phyloP scores from a whole-genome alignment of 1,284 basidiomycete genomes.

The Clitocybe nebularis region DNA sequence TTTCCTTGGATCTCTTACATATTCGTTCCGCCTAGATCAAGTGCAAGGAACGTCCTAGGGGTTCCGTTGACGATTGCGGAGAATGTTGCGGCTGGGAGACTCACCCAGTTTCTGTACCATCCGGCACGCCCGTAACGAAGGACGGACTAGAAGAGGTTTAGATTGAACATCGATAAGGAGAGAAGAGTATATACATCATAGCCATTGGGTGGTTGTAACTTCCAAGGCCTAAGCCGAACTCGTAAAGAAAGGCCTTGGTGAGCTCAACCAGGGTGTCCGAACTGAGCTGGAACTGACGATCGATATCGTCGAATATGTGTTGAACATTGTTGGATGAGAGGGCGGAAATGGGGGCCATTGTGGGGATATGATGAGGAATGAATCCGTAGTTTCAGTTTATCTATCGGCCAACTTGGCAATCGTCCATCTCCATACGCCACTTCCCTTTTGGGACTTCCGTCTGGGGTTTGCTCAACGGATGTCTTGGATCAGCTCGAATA shows the following conservation, averaged over 20 bases:
- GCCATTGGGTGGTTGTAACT: slow-evolving; percentile 79
- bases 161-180: slow-evolving; percentile 6
- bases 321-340: slow-evolving; percentile 31
- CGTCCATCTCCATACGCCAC: slow-evolving; percentile 26
- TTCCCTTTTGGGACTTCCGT: slow-evolving; percentile 24
- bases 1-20: slow-evolving; percentile 54
- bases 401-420: slow-evolving; percentile 9
- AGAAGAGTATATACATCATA: slow-evolving; percentile 66
- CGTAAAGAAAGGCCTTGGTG: slow-evolving; percentile 75
- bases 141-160: slow-evolving; percentile 56
- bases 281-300: slow-evolving; percentile 66
- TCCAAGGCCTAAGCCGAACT: slow-evolving; percentile 69
- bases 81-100: slow-evolving; percentile 24
- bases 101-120: slow-evolving; percentile 89
- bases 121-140: slow-evolving; percentile 87
- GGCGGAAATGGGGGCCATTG: slow-evolving; percentile 33
- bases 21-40: slow-evolving; percentile 95
- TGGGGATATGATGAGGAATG: slow-evolving; percentile 12
- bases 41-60: slow-evolving; percentile 83
- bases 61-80: slow-evolving; percentile 6
- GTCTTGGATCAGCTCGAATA: slow-evolving; percentile 3
- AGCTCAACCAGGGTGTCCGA: slow-evolving; percentile 63
- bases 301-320: slow-evolving; percentile 46
- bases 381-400: slow-evolving; percentile 11
- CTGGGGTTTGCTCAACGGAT: slow-evolving; percentile 3